Evolutionary conservation across 352 stramenopile genomes (phyloP), one percentile per base, ranked within the genome.

Genomic region (Phytophthora megakarya): DNA sequence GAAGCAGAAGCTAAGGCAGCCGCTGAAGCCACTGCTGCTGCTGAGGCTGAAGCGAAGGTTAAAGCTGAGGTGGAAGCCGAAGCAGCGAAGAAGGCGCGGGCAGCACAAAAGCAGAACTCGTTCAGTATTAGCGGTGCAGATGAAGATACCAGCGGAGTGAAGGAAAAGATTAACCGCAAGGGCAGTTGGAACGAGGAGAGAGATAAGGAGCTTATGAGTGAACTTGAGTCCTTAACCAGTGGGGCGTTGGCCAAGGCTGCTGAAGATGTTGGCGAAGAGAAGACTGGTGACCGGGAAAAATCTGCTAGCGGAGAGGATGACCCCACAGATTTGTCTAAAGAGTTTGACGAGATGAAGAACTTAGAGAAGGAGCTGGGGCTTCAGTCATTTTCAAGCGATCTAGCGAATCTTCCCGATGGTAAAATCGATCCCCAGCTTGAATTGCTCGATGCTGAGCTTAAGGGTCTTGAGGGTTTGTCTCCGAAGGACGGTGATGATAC

Each of bases 151-250:
- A 54, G 47, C 3, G n/a, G 40, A 3, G 54, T 74, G 5, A 80
- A 74, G 49, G 63, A 73, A n/a, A 76, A 72, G 42, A 46, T 70
- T 48, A 88, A 78, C 49, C 84, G 85, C 12, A 88, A 88, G 40
- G 74, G 82, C 12, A 94, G 85, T 51, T 96, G 87, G 87, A 78
- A 92, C 61, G 87, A 93, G 57, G 80, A 89, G 43, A 92, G 90
- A 44, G 87, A 96, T 70, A 89, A 92, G 61, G 79, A 92, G 46
- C 67, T 96, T 3, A 93, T 96, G 84, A 93, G 70, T 48, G 85
- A 93, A 48, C 75, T 96, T 7, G 84, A 96, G 67, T 94, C 87
- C 16, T 57, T 95, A 35, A 95, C 86, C 13, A 71, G 69, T 16
- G 73, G 72, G 5, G 74, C 83, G 15, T 58, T 89, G n/a, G 72